phyloP scores from a whole-genome alignment of 352 stramenopile genomes.

The Phytophthora cryptogea region DNA sequence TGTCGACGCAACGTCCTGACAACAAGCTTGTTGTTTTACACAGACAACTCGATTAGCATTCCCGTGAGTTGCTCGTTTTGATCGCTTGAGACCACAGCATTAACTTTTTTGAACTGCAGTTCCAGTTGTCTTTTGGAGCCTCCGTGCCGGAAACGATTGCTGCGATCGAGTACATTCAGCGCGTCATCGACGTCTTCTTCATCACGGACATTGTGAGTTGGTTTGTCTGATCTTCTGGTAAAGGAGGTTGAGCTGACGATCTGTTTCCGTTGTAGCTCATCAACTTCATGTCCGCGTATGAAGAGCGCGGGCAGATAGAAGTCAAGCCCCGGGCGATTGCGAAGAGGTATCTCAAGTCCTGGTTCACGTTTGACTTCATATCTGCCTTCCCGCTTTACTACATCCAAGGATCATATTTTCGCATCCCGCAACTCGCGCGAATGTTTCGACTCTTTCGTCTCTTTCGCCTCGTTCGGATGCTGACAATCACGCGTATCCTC shows the following conservation, averaged over 20 bases:
- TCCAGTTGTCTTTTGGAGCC: conserved; percentile 66
- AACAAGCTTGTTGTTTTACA: neutral
- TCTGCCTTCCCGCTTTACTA: conserved; percentile 77
- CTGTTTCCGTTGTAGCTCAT: conserved; percentile 39
- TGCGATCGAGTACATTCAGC: conserved; percentile 60
- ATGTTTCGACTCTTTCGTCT: conserved; percentile 72
- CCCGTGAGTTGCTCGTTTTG: conserved; percentile 45
- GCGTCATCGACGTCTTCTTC: conserved; percentile 70
- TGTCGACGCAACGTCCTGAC: too few species aligned
- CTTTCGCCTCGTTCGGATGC: conserved; percentile 63
- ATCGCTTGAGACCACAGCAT: neutral
- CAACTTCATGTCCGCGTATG: conserved; percentile 77
- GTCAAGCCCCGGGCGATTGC: conserved; percentile 49
- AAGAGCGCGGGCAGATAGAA: conserved; percentile 65
- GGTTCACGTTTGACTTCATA: conserved; percentile 80
- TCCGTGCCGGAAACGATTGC: conserved; percentile 19
- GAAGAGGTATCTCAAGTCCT: conserved; percentile 63
- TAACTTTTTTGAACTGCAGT: conserved; percentile 36
- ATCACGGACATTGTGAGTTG: conserved; percentile 69
- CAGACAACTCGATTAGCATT: conserved; percentile 81
- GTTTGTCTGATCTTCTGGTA: neutral
- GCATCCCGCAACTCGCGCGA: conserved; percentile 61
- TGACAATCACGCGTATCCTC: conserved; percentile 76
- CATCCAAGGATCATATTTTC: conserved; percentile 60
- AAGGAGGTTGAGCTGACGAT: neutral